phyloP scores from a whole-genome alignment of 345 rosid species.

The Linum tenue region DNA sequence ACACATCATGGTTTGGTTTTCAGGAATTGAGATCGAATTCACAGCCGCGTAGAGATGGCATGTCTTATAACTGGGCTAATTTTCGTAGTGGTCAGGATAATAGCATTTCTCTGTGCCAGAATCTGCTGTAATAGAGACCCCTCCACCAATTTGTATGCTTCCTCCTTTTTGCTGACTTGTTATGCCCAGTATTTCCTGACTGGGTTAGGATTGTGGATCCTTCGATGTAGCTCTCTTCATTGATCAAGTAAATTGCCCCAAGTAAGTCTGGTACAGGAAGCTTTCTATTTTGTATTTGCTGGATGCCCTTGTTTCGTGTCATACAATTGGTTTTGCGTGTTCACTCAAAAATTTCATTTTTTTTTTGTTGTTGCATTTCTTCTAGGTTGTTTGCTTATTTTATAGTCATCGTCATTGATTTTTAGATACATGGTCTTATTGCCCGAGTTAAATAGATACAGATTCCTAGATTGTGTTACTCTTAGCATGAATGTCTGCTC shows the following conservation, averaged over 20 bases:
- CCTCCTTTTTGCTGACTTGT: neutral
- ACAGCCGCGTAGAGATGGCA: constrained; percentile 41
- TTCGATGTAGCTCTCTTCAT: no score
- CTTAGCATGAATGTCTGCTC: neutral
- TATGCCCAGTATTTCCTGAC: neutral
- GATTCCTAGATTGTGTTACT: no score
- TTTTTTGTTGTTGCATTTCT: no score
- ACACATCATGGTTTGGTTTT: neutral
- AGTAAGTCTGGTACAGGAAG: no score
- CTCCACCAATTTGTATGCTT: constrained; percentile 73
- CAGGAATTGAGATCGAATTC: constrained; percentile 2
- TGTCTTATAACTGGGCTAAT: constrained; percentile 73
- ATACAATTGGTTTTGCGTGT: no score
- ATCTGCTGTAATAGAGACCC: constrained; percentile 90
- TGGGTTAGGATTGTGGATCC: neutral
- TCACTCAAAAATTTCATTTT: no score
- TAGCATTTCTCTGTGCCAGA: constrained; percentile 67
- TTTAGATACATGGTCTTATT: no score
- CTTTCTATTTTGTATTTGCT: no score
- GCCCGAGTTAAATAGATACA: no score
- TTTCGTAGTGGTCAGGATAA: constrained; percentile 68
- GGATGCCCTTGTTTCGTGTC: no score
- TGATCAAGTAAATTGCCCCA: no score
- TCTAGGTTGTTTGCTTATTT: no score
- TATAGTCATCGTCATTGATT: neutral